Evolutionary conservation across 306 rosid species (phyloP).

Genomic region (Acacia confusa): DNA sequence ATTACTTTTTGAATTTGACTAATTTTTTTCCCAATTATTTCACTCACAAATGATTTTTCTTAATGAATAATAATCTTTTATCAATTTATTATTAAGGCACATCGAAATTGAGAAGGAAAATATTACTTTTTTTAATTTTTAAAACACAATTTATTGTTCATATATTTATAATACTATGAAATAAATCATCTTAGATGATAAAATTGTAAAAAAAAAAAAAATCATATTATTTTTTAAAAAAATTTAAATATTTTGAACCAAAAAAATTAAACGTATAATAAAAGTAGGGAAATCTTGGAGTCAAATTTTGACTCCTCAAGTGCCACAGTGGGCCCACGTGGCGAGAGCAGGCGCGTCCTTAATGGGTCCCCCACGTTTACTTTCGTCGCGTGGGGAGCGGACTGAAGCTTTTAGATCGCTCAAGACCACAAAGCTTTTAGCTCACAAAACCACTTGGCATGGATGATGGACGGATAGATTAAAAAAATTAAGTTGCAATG

Average conservation of each 20-base stretch:
- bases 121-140: too few species aligned
- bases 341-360: conserved; percentile 37
- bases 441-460: not conserved
- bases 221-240: not conserved
- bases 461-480: too few species aligned
- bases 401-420: not conserved
- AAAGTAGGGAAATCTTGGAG: not conserved
- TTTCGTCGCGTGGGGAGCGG: not conserved
- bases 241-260: not conserved
- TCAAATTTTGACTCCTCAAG: conserved; percentile 19
- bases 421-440: not conserved
- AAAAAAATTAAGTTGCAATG: not conserved
- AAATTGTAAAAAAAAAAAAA: too few species aligned
- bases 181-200: not conserved
- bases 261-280: not conserved
- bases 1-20: not conserved
- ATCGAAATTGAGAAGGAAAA: not conserved
- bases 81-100: not conserved
- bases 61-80: not conserved
- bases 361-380: conserved; percentile 33
- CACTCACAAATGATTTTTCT: not conserved
- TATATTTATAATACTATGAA: too few species aligned
- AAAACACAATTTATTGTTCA: too few species aligned
- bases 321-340: conserved; percentile 29
- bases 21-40: not conserved